Percentiles rank a stretch among this genome's conserved stretches.
Evolutionary conservation across 2,329 filamentous ascomycete genomes (phyloP).

Genomic region (Xylariales sp.): DNA sequence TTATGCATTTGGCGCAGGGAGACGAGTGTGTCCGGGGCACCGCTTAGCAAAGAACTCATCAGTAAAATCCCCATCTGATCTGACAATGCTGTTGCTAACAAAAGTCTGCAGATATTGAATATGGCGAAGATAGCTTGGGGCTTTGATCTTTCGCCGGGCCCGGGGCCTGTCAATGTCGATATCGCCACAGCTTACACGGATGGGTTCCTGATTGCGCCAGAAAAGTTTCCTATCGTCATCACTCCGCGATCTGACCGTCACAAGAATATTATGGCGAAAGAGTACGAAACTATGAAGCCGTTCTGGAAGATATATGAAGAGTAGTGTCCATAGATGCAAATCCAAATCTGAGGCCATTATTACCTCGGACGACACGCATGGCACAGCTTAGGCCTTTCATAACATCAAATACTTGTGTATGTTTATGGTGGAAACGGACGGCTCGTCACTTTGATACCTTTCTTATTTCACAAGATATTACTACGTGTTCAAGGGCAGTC

Average conservation of each 20-base stretch:
- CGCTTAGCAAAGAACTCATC: constrained; percentile 7
- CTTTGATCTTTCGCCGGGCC: neutral
- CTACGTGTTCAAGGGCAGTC: no score
- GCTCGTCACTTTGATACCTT: no score
- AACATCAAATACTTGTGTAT: no score
- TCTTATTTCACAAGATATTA: no score
- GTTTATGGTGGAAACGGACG: no score
- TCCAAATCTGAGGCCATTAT: neutral
- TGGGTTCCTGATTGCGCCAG: constrained; percentile 7
- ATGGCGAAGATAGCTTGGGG: constrained; percentile 9
- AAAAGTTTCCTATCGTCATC: constrained; percentile 6
- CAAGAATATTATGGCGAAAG: constrained; percentile 1
- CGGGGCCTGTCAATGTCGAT: constrained; percentile 3
- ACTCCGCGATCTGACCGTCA: constrained; percentile 3
- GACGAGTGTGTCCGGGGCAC: constrained; percentile 10
- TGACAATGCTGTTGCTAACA: neutral
- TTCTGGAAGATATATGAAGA: constrained; percentile 6
- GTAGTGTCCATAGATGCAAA: neutral
- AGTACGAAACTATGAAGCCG: constrained; percentile 2
- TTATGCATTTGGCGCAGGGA: constrained; percentile 10
- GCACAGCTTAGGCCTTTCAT: no score
- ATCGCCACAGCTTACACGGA: constrained; percentile 5
- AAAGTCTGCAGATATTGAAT: constrained; percentile 1
- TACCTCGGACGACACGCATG: no score
- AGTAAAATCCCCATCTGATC: neutral